These are phyloP conservation scores for Aspergillus eucalypticola DNA, from an alignment of 2,329 filamentous ascomycete species.

Conservation along the genomic window DNA sequence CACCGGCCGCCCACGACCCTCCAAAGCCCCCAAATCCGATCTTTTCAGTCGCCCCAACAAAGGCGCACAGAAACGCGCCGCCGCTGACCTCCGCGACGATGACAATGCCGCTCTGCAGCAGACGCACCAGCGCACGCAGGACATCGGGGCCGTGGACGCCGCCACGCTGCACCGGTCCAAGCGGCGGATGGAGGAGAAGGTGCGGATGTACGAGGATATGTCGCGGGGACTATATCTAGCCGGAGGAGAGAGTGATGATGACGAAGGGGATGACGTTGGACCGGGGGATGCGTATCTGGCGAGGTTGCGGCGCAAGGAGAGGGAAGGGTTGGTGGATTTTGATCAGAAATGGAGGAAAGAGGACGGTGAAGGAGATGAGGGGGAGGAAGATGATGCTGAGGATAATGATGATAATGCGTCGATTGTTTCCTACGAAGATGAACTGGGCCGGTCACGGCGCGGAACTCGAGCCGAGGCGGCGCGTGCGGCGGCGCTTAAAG, in stretches of 20 bases:
- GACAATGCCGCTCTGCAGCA: slow-evolving; percentile 59
- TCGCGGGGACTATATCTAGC: slow-evolving; percentile 83
- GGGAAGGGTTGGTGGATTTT: slow-evolving; percentile 75
- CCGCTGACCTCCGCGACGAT: slow-evolving; percentile 55
- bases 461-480: slow-evolving; percentile 71
- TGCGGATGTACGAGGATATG: slow-evolving; percentile 81
- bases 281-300: slow-evolving; percentile 43
- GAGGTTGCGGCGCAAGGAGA: slow-evolving; percentile 62
- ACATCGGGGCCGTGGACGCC: slow-evolving; percentile 63
- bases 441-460: slow-evolving; percentile 80
- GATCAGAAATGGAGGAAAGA: slow-evolving; percentile 90
- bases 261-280: slow-evolving; percentile 21
- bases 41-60: slow-evolving; percentile 69
- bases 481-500: slow-evolving; percentile 59
- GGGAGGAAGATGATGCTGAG: slow-evolving; percentile 39
- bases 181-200: slow-evolving; percentile 86
- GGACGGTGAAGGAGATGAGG: slow-evolving; percentile 45
- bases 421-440: slow-evolving; percentile 83
- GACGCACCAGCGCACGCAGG: slow-evolving; percentile 61
- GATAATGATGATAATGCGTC: slow-evolving; percentile 56
- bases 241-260: slow-evolving; percentile 36
- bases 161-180: slow-evolving; percentile 65
- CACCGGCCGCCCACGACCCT: slow-evolving; percentile 43
- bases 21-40: slow-evolving; percentile 60
- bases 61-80: slow-evolving; percentile 62